Evolutionary conservation across 2,329 filamentous ascomycete genomes (phyloP).

Genomic region (Diaporthe sp.): DNA sequence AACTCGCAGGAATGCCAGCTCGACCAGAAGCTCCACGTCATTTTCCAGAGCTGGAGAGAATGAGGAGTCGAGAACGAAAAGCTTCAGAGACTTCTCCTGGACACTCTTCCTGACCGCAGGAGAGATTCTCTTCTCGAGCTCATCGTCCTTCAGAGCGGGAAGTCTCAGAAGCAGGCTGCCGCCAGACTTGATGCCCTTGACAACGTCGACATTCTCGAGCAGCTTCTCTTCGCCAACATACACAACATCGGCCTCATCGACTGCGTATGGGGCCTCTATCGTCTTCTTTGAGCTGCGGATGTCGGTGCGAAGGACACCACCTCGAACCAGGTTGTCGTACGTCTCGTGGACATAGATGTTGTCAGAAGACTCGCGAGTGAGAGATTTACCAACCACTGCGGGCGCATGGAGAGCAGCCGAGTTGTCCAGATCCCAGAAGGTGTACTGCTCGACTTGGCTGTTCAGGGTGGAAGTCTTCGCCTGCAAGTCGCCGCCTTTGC

Average conservation of each 20-base stretch:
- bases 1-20: constrained; percentile 87
- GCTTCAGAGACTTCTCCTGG: constrained; percentile 76
- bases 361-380: constrained; percentile 79
- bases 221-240: constrained; percentile 86
- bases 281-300: constrained; percentile 86
- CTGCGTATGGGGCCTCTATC: constrained; percentile 86
- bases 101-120: constrained; percentile 78
- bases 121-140: constrained; percentile 89
- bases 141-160: constrained; percentile 86
- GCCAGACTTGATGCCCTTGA: constrained; percentile 77
- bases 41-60: constrained; percentile 77
- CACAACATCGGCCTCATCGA: constrained; percentile 83
- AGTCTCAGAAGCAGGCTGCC: constrained; percentile 83
- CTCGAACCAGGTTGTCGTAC: constrained; percentile 77
- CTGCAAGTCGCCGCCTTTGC: constrained; percentile 57
- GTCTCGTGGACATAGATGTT: constrained; percentile 74
- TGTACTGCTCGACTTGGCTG: constrained; percentile 82
- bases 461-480: constrained; percentile 56
- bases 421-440: constrained; percentile 92
- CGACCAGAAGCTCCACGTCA: constrained; percentile 75
- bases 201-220: constrained; percentile 81
- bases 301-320: constrained; percentile 86
- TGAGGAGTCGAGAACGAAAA: constrained; percentile 83
- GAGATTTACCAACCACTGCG: constrained; percentile 68
- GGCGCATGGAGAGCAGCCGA: constrained; percentile 78